Conservation (phyloP, 306 rosid genomes). For the Cyamopsis tetragonoloba region DNA sequence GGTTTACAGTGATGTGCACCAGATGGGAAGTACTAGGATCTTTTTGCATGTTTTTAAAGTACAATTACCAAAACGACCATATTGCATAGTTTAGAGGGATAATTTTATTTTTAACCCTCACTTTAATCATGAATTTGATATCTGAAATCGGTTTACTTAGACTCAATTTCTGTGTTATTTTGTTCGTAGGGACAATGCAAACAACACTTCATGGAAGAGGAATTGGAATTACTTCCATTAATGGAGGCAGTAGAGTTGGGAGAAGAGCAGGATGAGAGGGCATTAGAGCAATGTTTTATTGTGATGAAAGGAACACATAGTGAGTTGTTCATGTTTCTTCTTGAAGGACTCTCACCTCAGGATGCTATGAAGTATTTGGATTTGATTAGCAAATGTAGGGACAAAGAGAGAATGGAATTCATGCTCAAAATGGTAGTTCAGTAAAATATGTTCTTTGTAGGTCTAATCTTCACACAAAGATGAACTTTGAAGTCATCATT, state of each 20-base stretch:
- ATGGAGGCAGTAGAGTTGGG: conserved; percentile 73
- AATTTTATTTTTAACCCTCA: no score
- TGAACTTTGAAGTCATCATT: neutral
- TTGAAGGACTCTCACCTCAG: conserved; percentile 58
- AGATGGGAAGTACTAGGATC: no score
- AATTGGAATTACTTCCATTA: conserved; percentile 50
- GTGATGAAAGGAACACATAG: conserved; percentile 76
- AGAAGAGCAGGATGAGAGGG: conserved; percentile 43
- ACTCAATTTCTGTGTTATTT: neutral
- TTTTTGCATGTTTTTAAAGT: no score
- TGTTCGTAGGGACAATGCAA: conserved; percentile 52
- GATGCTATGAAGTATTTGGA: conserved; percentile 76
- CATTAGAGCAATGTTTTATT: conserved; percentile 52
- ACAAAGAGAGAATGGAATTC: conserved; percentile 37
- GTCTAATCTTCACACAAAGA: neutral
- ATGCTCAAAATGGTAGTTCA: conserved; percentile 27
- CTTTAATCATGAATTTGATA: neutral
- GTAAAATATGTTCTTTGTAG: conserved; percentile 10
- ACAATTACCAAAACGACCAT: no score
- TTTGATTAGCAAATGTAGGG: conserved; percentile 43
- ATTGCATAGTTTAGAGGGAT: no score
- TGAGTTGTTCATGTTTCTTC: conserved; percentile 52
- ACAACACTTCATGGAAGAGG: conserved; percentile 72
- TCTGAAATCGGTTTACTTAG: neutral
- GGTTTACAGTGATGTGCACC: no score